Evolutionary conservation across 2,329 filamentous ascomycete species (phyloP).

Genomic region (Trichoderma aggressivum): DNA sequence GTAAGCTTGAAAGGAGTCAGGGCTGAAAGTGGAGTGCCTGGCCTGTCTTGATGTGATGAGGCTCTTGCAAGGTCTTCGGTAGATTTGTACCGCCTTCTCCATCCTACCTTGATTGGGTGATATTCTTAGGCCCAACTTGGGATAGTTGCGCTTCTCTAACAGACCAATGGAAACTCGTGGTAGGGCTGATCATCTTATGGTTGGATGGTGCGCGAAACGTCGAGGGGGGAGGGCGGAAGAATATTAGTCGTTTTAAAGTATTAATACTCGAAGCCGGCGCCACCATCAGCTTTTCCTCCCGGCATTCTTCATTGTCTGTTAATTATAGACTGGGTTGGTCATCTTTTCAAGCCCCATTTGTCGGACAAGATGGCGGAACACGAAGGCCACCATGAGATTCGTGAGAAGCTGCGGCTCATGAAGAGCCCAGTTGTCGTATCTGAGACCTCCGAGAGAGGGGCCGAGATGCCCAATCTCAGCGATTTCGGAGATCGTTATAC

Average conservation of each 20-base stretch:
- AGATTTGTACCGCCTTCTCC: not conserved
- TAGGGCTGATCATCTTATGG: constrained; percentile 1
- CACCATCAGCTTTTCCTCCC: not conserved
- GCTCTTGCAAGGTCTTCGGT: not conserved
- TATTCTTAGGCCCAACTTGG: not conserved
- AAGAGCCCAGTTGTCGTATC: constrained; percentile 30
- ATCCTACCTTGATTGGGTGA: not conserved
- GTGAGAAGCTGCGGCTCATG: constrained; percentile 32
- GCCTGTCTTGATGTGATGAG: not conserved
- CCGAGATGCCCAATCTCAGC: not conserved
- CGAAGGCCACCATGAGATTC: constrained; percentile 3
- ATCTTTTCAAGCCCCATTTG: not conserved
- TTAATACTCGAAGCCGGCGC: constrained; percentile 2
- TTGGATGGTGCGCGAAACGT: not conserved
- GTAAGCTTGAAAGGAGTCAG: not conserved
- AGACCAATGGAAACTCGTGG: not conserved
- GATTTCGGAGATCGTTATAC: constrained; percentile 9
- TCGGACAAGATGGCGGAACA: constrained; percentile 1
- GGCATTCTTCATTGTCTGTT: not conserved
- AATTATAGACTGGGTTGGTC: not conserved
- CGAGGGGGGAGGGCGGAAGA: not conserved
- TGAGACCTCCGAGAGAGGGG: not conserved
- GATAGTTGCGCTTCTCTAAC: not conserved
- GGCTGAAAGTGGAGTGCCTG: not conserved
- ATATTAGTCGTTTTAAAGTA: not conserved